These are phyloP conservation scores for Fragilariopsis cylindrus DNA, from an alignment of 108 stramenopile species.

Conservation along the genomic window DNA sequence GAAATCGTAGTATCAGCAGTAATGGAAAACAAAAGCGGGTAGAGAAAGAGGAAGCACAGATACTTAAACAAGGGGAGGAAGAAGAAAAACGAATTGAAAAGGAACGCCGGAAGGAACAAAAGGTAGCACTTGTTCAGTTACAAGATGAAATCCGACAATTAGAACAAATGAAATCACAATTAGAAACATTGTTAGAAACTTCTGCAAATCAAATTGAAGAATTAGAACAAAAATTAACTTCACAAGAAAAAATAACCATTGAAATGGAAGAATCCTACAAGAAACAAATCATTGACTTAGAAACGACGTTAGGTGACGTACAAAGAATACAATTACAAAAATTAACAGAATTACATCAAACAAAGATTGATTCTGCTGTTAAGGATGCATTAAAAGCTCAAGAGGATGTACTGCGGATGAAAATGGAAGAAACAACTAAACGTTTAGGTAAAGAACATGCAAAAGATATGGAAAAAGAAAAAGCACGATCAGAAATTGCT, in stretches of 20 bases:
- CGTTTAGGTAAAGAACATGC: constrained; percentile 13
- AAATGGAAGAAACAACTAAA: constrained; percentile 23
- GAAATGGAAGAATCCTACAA: constrained; percentile 24
- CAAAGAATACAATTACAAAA: constrained; percentile 14
- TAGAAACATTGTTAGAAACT: constrained; percentile 20
- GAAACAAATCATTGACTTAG: constrained; percentile 25
- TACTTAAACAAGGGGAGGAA: not conserved
- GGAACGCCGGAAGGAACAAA: constrained; percentile 11
- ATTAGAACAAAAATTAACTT: constrained; percentile 17
- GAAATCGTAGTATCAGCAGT: not conserved
- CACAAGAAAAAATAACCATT: constrained; percentile 22
- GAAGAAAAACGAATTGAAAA: not conserved
- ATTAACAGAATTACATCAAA: constrained; percentile 11
- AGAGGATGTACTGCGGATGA: constrained; percentile 18
- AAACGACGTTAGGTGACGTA: constrained; percentile 13
- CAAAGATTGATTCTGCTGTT: constrained; percentile 26
- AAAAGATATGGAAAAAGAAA: constrained; percentile 26
- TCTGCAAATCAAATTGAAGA: constrained; percentile 16
- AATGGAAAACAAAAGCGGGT: not conserved
- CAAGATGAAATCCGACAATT: constrained; percentile 21
- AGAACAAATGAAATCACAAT: constrained; percentile 27
- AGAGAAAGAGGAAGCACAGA: constrained; percentile 5
- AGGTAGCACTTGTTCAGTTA: constrained; percentile 12
- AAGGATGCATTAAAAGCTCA: constrained; percentile 28
- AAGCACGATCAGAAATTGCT: constrained; percentile 20